phyloP scores from a whole-genome alignment of 1,284 basidiomycete species.

The Sutorius eximius region DNA sequence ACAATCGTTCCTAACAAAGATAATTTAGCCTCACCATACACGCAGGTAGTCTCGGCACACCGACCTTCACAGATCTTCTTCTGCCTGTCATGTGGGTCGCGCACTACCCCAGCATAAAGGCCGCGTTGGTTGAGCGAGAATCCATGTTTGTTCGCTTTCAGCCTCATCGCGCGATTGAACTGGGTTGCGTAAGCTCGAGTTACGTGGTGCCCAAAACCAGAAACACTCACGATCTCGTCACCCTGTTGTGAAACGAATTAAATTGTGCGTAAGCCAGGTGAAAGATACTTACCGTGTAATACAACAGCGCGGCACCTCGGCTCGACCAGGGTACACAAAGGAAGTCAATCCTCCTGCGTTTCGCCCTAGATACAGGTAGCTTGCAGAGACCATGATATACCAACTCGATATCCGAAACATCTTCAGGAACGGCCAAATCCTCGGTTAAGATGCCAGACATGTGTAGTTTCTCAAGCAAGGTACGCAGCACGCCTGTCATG shows the following conservation, averaged over 20 bases:
- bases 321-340: constrained; percentile 75
- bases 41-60: constrained; percentile 18
- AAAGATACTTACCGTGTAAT: constrained; percentile 71
- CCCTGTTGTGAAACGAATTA: constrained; percentile 45
- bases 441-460: constrained; percentile 67
- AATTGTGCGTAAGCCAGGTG: neutral
- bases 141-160: constrained; percentile 80
- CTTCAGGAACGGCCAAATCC: constrained; percentile 70
- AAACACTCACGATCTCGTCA: constrained; percentile 71
- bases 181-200: constrained; percentile 30
- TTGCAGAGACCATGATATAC: constrained; percentile 81
- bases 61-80: constrained; percentile 61
- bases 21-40: neutral
- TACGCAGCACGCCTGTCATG: constrained; percentile 52
- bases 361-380: constrained; percentile 42
- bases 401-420: constrained; percentile 66
- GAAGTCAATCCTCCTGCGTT: constrained; percentile 79
- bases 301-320: constrained; percentile 82
- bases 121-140: constrained; percentile 87
- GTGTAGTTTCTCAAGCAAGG: constrained; percentile 60
- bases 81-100: constrained; percentile 59
- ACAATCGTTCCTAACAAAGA: constrained; percentile 62
- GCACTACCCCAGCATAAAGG: constrained; percentile 69
- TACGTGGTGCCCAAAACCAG: neutral
- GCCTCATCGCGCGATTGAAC: constrained; percentile 88